Evolutionary conservation across 768 basidiomycete genomes (phyloP).

Genomic region (Hericium rajendrae): DNA sequence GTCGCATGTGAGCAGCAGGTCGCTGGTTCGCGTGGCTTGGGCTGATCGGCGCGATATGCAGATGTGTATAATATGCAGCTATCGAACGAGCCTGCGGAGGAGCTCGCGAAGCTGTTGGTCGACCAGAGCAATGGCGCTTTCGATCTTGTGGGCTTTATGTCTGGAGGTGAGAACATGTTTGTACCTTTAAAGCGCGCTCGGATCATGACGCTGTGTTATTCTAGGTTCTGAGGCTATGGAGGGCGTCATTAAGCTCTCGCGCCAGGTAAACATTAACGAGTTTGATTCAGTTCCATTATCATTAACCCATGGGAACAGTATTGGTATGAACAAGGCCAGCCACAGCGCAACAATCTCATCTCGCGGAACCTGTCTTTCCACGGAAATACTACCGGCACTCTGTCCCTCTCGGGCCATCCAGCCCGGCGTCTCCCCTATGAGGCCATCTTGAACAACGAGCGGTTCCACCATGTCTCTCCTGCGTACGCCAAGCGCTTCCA

Average conservation of each 20-base stretch:
- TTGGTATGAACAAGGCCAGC: constrained; percentile 59
- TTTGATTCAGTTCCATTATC: background rate
- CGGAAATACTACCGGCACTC: constrained; percentile 69
- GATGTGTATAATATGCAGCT: constrained; percentile 86
- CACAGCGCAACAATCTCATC: constrained; percentile 68
- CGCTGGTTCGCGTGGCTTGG: background rate
- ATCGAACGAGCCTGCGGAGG: constrained; percentile 73
- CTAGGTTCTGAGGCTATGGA: constrained; percentile 88
- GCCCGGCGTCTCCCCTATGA: constrained; percentile 59
- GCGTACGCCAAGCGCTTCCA: constrained; percentile 81
- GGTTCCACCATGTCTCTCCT: constrained; percentile 82
- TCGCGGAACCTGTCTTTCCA: constrained; percentile 74
- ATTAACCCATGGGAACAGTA: constrained; percentile 34
- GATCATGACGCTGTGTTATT: background rate
- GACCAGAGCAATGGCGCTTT: constrained; percentile 68
- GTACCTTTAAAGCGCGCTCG: too few relatives aligned
- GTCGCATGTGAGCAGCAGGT: constrained; percentile 54
- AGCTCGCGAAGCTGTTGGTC: constrained; percentile 58
- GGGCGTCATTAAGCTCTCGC: constrained; percentile 69
- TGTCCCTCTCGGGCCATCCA: constrained; percentile 62
- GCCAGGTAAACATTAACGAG: constrained; percentile 41
- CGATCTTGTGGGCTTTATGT: constrained; percentile 57
- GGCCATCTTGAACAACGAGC: constrained; percentile 48
- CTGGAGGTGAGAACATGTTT: constrained; percentile 60
- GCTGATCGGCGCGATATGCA: constrained; percentile 20